Percentiles rank a stretch among this genome's conserved stretches.
phyloP scores from a whole-genome alignment of 129 eudicot species.

The Lonicera japonica region DNA sequence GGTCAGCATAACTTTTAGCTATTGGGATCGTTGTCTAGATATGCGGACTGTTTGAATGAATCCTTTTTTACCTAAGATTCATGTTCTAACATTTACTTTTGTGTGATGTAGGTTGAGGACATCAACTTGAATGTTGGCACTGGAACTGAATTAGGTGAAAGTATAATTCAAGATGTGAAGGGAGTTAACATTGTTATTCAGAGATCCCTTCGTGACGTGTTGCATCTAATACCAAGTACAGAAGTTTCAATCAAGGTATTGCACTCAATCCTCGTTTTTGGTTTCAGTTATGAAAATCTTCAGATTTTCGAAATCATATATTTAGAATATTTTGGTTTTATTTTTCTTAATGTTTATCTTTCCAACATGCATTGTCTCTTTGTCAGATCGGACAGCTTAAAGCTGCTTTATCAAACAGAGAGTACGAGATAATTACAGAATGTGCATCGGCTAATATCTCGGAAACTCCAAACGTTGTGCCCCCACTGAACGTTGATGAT shows the following conservation, averaged over 20 bases:
- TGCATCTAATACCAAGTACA: conserved; percentile 65
- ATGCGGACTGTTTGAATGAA: not conserved
- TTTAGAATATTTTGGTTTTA: not conserved
- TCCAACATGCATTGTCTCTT: conserved; percentile 6
- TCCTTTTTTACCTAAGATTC: too few species aligned
- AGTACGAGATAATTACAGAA: conserved; percentile 83
- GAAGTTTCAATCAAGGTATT: conserved; percentile 77
- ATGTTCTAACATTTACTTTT: not conserved
- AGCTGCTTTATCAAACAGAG: conserved; percentile 84
- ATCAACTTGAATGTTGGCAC: conserved; percentile 84
- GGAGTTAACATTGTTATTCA: conserved; percentile 69
- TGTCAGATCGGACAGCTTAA: conserved; percentile 72
- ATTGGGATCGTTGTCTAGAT: not conserved
- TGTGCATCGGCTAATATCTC: conserved; percentile 82
- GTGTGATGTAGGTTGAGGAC: conserved; percentile 71
- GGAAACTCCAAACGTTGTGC: conserved; percentile 72
- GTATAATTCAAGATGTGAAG: conserved; percentile 84
- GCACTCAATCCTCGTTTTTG: not conserved
- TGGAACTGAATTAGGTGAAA: conserved; percentile 78
- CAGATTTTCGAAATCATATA: not conserved
- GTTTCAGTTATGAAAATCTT: not conserved
- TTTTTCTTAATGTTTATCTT: not conserved
- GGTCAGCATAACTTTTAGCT: not conserved
- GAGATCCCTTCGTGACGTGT: conserved; percentile 91
- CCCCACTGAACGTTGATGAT: conserved; percentile 32